Conservation (phyloP, 345 rosid genomes). For the Salix arbutifolia region DNA sequence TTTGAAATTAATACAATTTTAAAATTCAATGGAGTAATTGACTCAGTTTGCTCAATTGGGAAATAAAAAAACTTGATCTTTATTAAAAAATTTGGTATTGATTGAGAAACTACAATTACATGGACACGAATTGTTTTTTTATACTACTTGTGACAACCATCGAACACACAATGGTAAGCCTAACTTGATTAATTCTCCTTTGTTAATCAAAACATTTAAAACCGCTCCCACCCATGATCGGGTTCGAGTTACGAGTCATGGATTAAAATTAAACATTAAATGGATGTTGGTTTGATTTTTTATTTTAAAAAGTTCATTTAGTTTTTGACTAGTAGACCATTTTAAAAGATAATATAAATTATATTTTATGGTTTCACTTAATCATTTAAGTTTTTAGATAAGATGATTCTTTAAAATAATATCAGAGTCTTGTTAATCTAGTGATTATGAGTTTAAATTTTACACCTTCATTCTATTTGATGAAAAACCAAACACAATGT, state of each 20-base stretch:
- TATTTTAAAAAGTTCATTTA: too few species aligned
- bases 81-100: background rate
- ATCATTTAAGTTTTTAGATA: accelerated
- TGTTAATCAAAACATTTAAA: background rate
- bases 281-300: too few species aligned
- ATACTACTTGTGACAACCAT: background rate
- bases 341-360: too few species aligned
- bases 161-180: background rate
- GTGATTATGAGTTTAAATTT: too few species aligned
- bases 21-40: background rate
- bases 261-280: too few species aligned
- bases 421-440: too few species aligned
- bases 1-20: background rate
- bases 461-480: accelerated
- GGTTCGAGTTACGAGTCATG: too few species aligned
- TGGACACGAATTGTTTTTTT: background rate
- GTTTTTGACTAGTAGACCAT: too few species aligned
- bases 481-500: too few species aligned
- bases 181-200: background rate
- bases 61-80: background rate
- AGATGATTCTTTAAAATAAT: too few species aligned
- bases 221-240: accelerated
- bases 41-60: background rate
- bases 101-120: background rate
- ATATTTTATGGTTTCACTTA: accelerated